Conservation (phyloP, 169 alveolate species). For the Amoebophrya sp. region DNA sequence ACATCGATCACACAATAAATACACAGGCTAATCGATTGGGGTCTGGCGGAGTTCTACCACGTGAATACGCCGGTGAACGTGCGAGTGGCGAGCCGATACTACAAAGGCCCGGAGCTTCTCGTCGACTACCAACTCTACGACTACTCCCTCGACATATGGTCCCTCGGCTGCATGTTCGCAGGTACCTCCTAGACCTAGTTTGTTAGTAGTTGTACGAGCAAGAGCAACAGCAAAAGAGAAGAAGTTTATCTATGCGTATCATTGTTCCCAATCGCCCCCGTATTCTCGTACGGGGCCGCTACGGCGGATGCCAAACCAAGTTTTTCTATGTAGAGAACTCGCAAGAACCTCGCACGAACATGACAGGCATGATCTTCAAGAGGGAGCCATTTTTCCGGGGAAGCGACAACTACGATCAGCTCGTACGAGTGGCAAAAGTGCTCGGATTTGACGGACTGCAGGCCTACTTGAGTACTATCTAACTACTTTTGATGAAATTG, state of each 20-base stretch:
- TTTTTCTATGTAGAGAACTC: too few species aligned
- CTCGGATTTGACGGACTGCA: neutral
- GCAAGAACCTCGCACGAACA: too few species aligned
- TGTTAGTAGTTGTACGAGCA: too few species aligned
- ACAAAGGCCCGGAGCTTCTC: conserved; percentile 96
- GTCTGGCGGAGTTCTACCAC: conserved; percentile 96
- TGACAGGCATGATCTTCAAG: conserved; percentile 47
- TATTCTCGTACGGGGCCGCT: too few species aligned
- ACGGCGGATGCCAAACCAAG: too few species aligned
- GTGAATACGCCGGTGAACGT: conserved; percentile 93
- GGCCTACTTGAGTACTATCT: neutral
- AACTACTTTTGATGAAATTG: too few species aligned
- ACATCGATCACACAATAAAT: too few species aligned
- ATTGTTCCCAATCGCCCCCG: too few species aligned
- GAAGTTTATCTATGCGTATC: too few species aligned
- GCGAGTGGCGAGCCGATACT: conserved; percentile 81
- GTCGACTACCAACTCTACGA: conserved; percentile 88
- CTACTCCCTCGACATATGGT: conserved; percentile 96
- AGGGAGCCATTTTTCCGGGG: conserved; percentile 83
- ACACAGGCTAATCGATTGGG: too few species aligned
- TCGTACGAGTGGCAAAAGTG: conserved; percentile 86
- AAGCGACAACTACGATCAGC: conserved; percentile 93
- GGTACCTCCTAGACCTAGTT: too few species aligned
- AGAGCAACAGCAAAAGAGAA: too few species aligned
- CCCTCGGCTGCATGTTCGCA: conserved; percentile 97